Base-by-base conservation (phyloP, 2,329 filamentous ascomycete species). In the Calonectria hawksworthii region DNA sequence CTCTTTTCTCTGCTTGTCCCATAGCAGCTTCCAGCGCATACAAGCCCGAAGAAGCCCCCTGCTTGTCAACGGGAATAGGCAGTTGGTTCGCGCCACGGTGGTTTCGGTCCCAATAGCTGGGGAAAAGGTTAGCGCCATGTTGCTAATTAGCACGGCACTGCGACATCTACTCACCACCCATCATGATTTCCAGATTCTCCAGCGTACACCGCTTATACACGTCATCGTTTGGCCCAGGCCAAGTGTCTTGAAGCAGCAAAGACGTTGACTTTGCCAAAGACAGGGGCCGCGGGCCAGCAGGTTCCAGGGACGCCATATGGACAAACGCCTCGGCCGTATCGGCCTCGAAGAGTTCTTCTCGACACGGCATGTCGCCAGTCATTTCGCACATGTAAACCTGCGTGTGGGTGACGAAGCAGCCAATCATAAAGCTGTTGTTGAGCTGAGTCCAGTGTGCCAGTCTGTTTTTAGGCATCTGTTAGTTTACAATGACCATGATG, bases 21-120 rank as follows among this genome's bases (percentile, higher is more conserved):
- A 75, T 6, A 75, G 41, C 13, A 52, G 8, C 36, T 64, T 75
- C 74, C 74, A 75, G n/a, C 74, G 65, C 36, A 34, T 63, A n/a
- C 66, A 75, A 14, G 74, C 74, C 7, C 70, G 74, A 7, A 70
- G 23, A 26, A 75, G 59, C 8, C 65, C 21, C 18, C 54, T 56
- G 3, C 54, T 52, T 14, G 61, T 36, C 14, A 59, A 18, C 2
- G 54, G n/a, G 21, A 68, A 54, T 11, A 73, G 32, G 28, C 50
- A 70, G 23, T 68, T 73, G 10, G 65, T 50, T 36, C 66, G 54
- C 11, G 70, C 51, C 30, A 75, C 36, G 1, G 41, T 21, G 28
- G 73, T 51, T 14, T 47, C 34, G 5, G 38, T 50, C 3, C 59
- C 34, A 3, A 75, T 32, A 16, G 74, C 74, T 75, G 11, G 21